Evolutionary conservation across 106 monocot genomes (phyloP), one percentile per base, ranked within the genome.

Genomic region (Amphibolis antarctica): DNA sequence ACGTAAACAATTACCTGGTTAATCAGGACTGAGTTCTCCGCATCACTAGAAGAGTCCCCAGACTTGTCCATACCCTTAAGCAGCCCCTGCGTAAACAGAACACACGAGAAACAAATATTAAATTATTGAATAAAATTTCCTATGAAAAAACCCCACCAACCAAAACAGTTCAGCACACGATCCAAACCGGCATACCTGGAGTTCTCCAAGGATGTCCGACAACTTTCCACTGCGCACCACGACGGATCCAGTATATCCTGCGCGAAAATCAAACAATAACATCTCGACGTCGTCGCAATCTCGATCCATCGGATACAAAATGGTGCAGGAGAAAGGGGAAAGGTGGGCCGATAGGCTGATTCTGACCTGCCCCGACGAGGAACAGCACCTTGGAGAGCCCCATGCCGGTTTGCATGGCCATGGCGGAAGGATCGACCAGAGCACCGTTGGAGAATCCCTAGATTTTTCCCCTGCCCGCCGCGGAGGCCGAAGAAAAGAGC

Each of bases 341-440:
- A 31, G 63, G 0, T 19, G n/a, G 23, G 26, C 18, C 28, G 18
- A 12, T 48, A 11, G 13, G 1, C 1, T 0, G 31, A 66, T n/a
- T 50, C 24, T 76, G 53, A 81, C 89, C 94, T 46, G 86, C 86
- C 24, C 89, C 86, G 51, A 82, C 42, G 23, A 86, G 49, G 64
- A 94, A 3, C 14, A 77, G 14, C 60, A 78, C 67, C 62, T 76
- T 83, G 59, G 81, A 77, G 49, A 94, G 81, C 10, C 93, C 89
- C 67, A 89, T 75, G 28, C 83, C 81, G 13, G 64, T 77, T 14
- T 85, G 85, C 80, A 72, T 68, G 72, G 86, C 77, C 86, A 86
- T 89, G 55, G 63, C 11, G 19, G 23, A n/a, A 27, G 57, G n/a
- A 44, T 9, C 15, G 28, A 43, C 19, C 23, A 12, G 11, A 36